Conservation (phyloP, 345 rosid species). For the Ailanthus altissimus region DNA sequence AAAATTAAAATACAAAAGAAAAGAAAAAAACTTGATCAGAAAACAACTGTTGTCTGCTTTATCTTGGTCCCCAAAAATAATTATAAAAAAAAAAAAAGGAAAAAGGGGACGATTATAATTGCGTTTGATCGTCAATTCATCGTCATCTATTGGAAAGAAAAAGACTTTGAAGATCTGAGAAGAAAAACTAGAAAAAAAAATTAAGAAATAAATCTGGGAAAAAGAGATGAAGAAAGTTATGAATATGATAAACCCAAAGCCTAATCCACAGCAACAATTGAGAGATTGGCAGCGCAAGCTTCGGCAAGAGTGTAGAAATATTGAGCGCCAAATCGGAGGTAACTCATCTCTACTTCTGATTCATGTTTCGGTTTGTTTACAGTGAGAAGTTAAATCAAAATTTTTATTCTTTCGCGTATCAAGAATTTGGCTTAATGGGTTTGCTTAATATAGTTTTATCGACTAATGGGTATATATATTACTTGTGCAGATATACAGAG, state of each 20-base stretch:
- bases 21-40: background rate
- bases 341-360: background rate
- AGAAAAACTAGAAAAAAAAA: background rate
- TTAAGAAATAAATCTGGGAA: background rate
- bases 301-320: conserved; percentile 88
- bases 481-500: conserved; percentile 73
- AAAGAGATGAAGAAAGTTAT: conserved; percentile 76
- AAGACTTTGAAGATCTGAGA: conserved; percentile 8
- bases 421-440: background rate
- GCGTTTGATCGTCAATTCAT: background rate
- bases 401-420: background rate
- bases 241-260: conserved; percentile 78
- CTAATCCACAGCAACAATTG: conserved; percentile 74
- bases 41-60: background rate
- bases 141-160: background rate
- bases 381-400: background rate
- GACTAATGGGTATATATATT: conserved; percentile 9
- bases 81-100: background rate
- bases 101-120: background rate
- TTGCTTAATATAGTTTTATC: background rate
- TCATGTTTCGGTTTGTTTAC: background rate
- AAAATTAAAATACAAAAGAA: background rate
- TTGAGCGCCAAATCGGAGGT: conserved; percentile 94
- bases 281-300: conserved; percentile 94
- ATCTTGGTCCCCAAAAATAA: background rate